These are phyloP conservation scores for Malania oleifera DNA, from an alignment of 164 flowering plant species.

Conservation along the genomic window DNA sequence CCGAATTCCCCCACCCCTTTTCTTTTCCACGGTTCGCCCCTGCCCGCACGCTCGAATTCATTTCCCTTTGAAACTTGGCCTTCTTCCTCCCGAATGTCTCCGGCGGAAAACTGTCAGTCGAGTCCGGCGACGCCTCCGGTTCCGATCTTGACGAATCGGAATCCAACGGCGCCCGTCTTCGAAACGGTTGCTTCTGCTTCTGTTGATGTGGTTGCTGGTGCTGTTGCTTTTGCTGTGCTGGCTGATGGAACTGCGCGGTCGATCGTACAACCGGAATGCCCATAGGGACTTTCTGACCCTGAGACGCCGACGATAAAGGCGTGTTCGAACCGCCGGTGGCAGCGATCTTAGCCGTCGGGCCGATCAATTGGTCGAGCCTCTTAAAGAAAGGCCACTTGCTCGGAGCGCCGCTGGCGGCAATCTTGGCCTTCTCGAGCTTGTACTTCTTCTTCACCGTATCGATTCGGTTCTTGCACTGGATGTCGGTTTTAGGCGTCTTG, in stretches of 20 bases:
- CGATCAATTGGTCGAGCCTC: constrained; percentile 53
- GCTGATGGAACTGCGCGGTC: constrained; percentile 10
- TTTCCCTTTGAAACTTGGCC: constrained; percentile 21
- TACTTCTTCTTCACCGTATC: constrained; percentile 90
- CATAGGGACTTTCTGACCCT: constrained; percentile 35
- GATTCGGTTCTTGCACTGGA: constrained; percentile 86
- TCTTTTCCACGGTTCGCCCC: constrained; percentile 3
- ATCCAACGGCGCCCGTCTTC: constrained; percentile 11
- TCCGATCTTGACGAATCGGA: constrained; percentile 27
- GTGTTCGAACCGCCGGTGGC: neutral
- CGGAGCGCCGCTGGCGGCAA: constrained; percentile 35
- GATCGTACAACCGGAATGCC: constrained; percentile 43
- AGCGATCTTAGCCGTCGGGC: constrained; percentile 29
- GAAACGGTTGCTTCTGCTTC: constrained; percentile 11
- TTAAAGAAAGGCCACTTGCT: constrained; percentile 65
- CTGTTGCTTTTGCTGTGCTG: constrained; percentile 13
- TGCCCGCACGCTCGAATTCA: neutral
- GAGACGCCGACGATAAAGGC: neutral
- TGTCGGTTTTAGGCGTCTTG: constrained; percentile 61
- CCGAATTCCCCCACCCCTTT: constrained; percentile 38
- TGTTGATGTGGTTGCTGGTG: constrained; percentile 3
- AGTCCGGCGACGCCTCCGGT: constrained; percentile 32
- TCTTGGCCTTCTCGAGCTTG: constrained; percentile 68
- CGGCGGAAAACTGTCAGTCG: constrained; percentile 51
- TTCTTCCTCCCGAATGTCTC: constrained; percentile 23